Evolutionary conservation across 768 basidiomycete genomes (phyloP), one percentile per base, ranked within the genome.

Genomic region (Tricholoma sp.): DNA sequence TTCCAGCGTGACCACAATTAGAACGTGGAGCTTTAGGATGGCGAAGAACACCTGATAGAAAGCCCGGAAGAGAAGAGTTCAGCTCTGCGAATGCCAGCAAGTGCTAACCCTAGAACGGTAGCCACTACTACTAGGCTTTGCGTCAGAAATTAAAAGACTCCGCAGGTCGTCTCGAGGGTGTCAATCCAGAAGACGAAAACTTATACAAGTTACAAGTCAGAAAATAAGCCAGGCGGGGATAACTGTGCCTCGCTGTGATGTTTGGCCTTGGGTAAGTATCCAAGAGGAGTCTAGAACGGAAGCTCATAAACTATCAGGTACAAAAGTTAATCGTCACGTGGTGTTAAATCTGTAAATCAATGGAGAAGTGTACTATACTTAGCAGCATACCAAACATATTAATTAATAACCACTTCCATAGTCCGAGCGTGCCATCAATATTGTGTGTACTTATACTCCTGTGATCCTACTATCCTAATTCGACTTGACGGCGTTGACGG

Each of bases 1-100:
- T 65, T 72, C 69, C 69, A 72, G 66, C 54, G 68, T 63, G 54
- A 31, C 39, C 50, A 28, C 37, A 33, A 41, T 39, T 41, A 45
- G 44, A 49, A 50, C 24, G 31, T 5, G 17, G 41, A 20, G 51
- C 11, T 28, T 20, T 7, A 18, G 42, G 50, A 10, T 29, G n/a
- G 51, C 13, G 39, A 7, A 6, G 39, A 13, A 39, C 10, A 39
- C 37, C 37, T 39, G 52, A 32, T 59, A 53, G 33, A 34, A 5
- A 29, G 4, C 24, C 24, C 33, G 20, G 9, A n/a, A 11, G 7
- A n/a, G 9, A 41, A 36, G 29, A 7, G 29, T 17, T 29, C 32
- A 36, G 6, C n/a, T 17, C 29, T 56, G 39, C 24, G 10, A 58
- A 48, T 13, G 9, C 24, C 24, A 24, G 57, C 57, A 53, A 61